A percentile compares a stretch with the other conserved stretches of the same genome.
Conservation (phyloP, 106 monocot species). For the Phalaenopsis aphrodite region DNA sequence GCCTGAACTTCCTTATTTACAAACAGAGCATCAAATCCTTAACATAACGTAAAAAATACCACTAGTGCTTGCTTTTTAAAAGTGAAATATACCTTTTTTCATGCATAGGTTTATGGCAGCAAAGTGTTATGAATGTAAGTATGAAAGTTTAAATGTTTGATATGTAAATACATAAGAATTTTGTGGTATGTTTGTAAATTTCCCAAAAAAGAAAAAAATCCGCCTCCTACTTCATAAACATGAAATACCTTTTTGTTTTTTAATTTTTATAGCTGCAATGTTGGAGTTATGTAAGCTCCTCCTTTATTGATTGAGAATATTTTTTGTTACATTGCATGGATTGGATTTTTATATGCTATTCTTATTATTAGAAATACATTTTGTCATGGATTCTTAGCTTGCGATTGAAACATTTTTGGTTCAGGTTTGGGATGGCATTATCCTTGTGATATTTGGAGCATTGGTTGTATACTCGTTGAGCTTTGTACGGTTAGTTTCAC, state of each 20-base stretch:
- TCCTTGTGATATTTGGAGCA: conserved; percentile 95
- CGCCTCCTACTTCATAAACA: too few relatives aligned
- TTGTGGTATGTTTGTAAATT: too few relatives aligned
- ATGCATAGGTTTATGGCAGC: too few relatives aligned
- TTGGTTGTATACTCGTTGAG: conserved; percentile 90
- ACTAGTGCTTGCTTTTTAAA: too few relatives aligned
- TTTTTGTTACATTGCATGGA: background rate
- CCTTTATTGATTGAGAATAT: background rate
- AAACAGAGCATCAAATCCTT: too few relatives aligned
- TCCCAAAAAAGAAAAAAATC: too few relatives aligned
- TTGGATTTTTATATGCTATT: background rate
- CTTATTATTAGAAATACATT: background rate
- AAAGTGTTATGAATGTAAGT: too few relatives aligned
- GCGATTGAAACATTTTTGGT: background rate
- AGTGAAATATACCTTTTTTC: too few relatives aligned
- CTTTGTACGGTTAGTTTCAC: conserved; percentile 65
- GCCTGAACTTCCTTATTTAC: too few relatives aligned
- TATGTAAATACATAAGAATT: too few relatives aligned
- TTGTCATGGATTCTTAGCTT: background rate
- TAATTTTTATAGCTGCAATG: background rate
- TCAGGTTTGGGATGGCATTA: conserved; percentile 90
- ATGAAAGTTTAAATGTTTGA: too few relatives aligned
- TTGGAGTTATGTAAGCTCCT: background rate
- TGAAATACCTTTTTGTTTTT: background rate
- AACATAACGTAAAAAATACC: too few relatives aligned